phyloP scores from a whole-genome alignment of 192 early-diverging fungal species.

The Anaeromyces robustus region DNA sequence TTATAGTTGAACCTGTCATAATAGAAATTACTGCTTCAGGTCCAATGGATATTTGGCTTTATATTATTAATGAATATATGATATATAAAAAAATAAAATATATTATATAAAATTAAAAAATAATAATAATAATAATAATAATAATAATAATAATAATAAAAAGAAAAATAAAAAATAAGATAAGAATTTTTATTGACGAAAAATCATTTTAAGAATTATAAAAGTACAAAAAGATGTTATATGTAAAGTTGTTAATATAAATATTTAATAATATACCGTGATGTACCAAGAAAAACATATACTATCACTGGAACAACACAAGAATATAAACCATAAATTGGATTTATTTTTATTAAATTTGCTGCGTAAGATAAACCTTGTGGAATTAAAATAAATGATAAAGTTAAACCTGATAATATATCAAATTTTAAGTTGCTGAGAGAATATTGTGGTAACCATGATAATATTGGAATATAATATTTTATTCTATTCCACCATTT shows the following conservation, averaged over 20 bases:
- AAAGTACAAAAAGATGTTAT: too few species aligned
- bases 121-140: background rate
- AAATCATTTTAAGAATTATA: too few species aligned
- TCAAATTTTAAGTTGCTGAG: background rate
- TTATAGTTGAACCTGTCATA: conserved; percentile 50
- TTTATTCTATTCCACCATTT: background rate
- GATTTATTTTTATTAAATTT: conserved; percentile 63
- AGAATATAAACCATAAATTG: conserved; percentile 84
- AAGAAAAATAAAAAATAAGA: too few species aligned
- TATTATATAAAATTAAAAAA: conserved; percentile 2
- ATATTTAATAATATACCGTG: conserved; percentile 29
- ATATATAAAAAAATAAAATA: background rate
- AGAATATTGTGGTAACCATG: background rate
- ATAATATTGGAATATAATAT: background rate
- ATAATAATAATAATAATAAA: too few species aligned
- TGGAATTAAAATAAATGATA: conserved; percentile 39
- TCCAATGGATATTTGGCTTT: conserved; percentile 79
- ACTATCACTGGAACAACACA: conserved; percentile 65
- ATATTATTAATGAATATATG: too few species aligned
- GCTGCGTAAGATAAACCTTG: conserved; percentile 79
- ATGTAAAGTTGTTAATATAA: too few species aligned
- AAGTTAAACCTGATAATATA: background rate
- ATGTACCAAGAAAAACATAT: conserved; percentile 87
- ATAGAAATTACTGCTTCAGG: conserved; percentile 88
- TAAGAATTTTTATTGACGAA: too few species aligned